Evolutionary conservation across 73 alveolate genomes (phyloP), one percentile per base, ranked within the genome.

Genomic region (Blepharisma stoltei): DNA sequence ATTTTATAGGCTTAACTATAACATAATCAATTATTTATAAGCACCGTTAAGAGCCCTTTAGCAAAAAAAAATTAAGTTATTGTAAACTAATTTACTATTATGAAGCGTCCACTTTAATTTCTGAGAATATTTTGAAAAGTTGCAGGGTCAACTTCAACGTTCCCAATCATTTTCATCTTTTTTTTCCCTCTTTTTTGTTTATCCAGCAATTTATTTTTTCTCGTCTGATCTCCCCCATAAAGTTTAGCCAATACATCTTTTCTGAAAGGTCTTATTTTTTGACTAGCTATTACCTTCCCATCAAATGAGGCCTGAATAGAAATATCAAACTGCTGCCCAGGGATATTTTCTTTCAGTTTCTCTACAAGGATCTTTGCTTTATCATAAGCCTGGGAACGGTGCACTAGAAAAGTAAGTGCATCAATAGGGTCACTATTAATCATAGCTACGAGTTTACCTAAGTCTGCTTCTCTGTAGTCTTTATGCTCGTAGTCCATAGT

Each of bases 181-280:
- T 89, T 89, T 73, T 92, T 89, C n/a, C 96, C 95, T 50, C 71
- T 88, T 67, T 92, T 92, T 75, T 92, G 87, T 77, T 85, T 89
- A 37, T 93, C 97, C 67, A 93, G 78, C 75, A 93, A 83, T 76
- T 93, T 93, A 70, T 78, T 83, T 82, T 89, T 95, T 66, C 98
- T 89, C 27, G 97, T 73, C 37, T 80, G 83, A 75, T 95, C 98
- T 6, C 99, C 98, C 11, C 98, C 95, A 85, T 95, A 92, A 73
- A 94, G 86, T 67, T 93, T 93, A 37, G 97, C 97, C 38, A 91
- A 82, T 21, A 85, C 95, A 55, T 84, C 78, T 53, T 82, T 86
- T 53, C 89, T 67, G 14, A 25, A 44, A 25, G 73, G 81, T 48
- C 73, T 67, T 11, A 85, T 70, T 69, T 83, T 86, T 55, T 82